These are phyloP conservation scores for Neurospora hispaniola DNA, from an alignment of 495 filamentous ascomycete species.

Conservation along the genomic window DNA sequence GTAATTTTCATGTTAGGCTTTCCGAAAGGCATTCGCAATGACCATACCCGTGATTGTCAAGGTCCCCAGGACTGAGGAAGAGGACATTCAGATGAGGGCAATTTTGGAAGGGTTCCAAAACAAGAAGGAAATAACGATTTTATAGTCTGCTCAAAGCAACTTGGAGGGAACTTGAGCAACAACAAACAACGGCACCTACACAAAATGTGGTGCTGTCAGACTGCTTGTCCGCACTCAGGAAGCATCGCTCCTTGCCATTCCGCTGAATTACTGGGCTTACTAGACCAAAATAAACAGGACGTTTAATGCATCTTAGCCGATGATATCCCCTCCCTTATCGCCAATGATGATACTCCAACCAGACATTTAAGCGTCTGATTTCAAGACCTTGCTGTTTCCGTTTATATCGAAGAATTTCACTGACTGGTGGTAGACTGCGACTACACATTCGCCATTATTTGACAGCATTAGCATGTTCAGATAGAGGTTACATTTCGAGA, in stretches of 20 bases:
- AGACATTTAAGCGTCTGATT: no score
- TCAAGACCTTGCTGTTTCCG: no score
- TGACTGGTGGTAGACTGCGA: background rate
- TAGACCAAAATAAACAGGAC: no score
- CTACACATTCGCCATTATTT: background rate
- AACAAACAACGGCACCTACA: background rate
- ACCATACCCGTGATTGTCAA: slow-evolving; percentile 43
- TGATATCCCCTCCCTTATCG: no score
- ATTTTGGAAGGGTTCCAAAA: slow-evolving; percentile 6
- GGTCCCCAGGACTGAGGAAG: slow-evolving; percentile 48
- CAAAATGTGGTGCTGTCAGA: background rate
- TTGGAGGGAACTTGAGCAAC: background rate
- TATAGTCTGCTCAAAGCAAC: background rate
- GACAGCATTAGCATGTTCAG: background rate
- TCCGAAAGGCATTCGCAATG: slow-evolving; percentile 45
- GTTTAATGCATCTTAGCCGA: no score
- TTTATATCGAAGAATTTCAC: no score
- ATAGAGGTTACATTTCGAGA: background rate
- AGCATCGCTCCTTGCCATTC: no score
- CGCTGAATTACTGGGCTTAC: no score
- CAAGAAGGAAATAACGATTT: background rate
- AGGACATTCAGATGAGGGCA: slow-evolving; percentile 30
- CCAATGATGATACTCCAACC: no score
- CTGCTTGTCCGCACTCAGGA: background rate
- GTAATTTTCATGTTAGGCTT: slow-evolving; percentile 30